Evolutionary conservation across 2,329 filamentous ascomycete genomes (phyloP).

Genomic region (Fusarium sp.): DNA sequence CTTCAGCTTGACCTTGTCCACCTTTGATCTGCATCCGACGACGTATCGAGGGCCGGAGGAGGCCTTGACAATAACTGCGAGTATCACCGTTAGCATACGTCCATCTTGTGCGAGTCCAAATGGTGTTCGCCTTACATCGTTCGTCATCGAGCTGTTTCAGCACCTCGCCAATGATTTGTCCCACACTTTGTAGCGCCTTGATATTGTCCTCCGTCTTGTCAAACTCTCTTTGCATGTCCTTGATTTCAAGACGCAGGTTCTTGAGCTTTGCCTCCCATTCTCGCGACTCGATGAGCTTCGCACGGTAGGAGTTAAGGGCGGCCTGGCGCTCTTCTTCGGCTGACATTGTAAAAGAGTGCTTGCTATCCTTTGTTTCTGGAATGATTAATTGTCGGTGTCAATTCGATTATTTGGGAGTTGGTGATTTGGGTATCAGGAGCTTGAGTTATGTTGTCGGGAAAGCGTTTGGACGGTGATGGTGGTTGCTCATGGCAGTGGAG

Average conservation of each 20-base stretch:
- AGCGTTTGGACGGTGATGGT: constrained; percentile 35
- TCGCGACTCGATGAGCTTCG: constrained; percentile 89
- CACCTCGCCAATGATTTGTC: constrained; percentile 99
- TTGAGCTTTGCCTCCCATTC: constrained; percentile 99
- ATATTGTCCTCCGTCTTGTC: constrained; percentile 99
- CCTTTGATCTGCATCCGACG: constrained; percentile 97
- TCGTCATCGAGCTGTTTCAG: constrained; percentile 99
- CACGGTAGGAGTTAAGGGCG: constrained; percentile 82
- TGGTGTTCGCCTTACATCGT: constrained; percentile 76
- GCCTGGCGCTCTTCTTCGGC: constrained; percentile 72
- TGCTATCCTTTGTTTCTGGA: background rate
- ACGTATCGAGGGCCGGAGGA: constrained; percentile 98
- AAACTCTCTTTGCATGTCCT: constrained; percentile 92
- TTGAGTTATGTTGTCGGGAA: constrained; percentile 29
- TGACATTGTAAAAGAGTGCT: constrained; percentile 55
- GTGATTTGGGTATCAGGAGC: constrained; percentile 28
- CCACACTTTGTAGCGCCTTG: constrained; percentile 98
- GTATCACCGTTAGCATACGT: constrained; percentile 34
- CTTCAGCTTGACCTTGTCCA: constrained; percentile 97
- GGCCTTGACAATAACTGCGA: constrained; percentile 93
- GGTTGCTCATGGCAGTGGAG: constrained; percentile 44
- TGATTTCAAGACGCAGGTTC: constrained; percentile 92
- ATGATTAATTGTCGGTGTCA: background rate
- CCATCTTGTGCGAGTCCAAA: constrained; percentile 13
- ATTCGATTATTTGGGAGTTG: background rate